Evolutionary conservation across 495 filamentous ascomycete species (phyloP).

Genomic region (Eremomyces bilateralis): DNA sequence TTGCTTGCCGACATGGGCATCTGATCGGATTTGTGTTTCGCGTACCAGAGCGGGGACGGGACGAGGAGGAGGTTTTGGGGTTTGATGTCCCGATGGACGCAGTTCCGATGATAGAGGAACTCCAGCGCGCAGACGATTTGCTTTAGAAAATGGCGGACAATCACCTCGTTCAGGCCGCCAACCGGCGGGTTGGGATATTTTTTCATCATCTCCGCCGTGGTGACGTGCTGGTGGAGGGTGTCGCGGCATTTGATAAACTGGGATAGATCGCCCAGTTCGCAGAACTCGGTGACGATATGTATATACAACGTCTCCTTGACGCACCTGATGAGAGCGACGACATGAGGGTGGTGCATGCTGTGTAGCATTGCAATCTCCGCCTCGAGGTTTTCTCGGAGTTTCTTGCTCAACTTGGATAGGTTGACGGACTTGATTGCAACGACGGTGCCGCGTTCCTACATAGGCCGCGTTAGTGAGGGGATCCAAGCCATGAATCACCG

Average conservation of each 20-base stretch:
- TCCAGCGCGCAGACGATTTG: slow-evolving; percentile 82
- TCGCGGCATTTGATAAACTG: slow-evolving; percentile 88
- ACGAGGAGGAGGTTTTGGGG: slow-evolving; percentile 87
- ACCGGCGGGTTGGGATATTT: slow-evolving; percentile 70
- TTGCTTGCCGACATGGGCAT: slow-evolving; percentile 43
- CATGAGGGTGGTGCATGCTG: slow-evolving; percentile 81
- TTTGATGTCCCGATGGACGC: slow-evolving; percentile 93
- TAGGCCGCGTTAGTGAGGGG: too few relatives aligned
- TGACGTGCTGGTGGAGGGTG: slow-evolving; percentile 47
- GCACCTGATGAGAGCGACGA: slow-evolving; percentile 87
- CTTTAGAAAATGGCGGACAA: slow-evolving; percentile 87
- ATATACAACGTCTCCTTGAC: slow-evolving; percentile 69
- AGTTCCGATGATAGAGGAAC: slow-evolving; percentile 63
- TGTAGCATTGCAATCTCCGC: slow-evolving; percentile 89
- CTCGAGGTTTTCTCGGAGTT: slow-evolving; percentile 87
- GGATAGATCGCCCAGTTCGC: slow-evolving; percentile 80
- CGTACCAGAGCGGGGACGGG: slow-evolving; percentile 50
- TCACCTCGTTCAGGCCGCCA: slow-evolving; percentile 77
- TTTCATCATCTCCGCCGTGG: slow-evolving; percentile 62
- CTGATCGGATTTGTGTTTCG: slow-evolving; percentile 24
- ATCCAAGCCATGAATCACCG: too few relatives aligned
- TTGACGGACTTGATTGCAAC: slow-evolving; percentile 96
- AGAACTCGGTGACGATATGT: slow-evolving; percentile 97
- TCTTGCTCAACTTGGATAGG: slow-evolving; percentile 70
- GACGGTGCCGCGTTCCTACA: slow-evolving; percentile 32